Evolutionary conservation across 345 rosid species (phyloP).

Genomic region (Mangifera indica): DNA sequence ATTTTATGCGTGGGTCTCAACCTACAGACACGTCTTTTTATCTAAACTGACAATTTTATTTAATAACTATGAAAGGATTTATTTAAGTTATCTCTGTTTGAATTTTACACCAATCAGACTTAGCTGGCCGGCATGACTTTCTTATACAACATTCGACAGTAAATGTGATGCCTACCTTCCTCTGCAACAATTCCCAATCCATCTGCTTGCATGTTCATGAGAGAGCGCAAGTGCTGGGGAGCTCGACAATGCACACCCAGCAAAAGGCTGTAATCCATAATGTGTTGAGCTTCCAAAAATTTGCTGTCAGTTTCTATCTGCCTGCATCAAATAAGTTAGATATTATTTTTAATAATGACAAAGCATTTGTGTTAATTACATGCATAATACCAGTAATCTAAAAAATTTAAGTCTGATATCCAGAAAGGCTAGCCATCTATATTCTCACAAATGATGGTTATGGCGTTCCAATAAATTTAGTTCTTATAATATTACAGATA

Average conservation of each 20-base stretch:
- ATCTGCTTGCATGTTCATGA: conserved; percentile 43
- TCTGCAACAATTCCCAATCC: conserved; percentile 83
- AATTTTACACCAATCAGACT: not conserved
- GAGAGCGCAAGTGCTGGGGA: conserved; percentile 74
- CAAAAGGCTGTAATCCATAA: conserved; percentile 98
- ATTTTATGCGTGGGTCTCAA: not conserved
- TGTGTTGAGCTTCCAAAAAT: conserved; percentile 76
- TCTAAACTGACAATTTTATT: not conserved
- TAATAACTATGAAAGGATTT: conserved; percentile 10
- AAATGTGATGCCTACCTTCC: conserved; percentile 54
- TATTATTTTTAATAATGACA: too few relatives aligned
- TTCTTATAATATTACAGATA: not conserved
- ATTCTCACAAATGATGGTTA: conserved; percentile 11
- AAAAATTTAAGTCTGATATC: too few relatives aligned
- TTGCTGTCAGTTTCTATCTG: conserved; percentile 86
- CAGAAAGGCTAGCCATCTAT: conserved; percentile 11
- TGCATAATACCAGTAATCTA: too few relatives aligned
- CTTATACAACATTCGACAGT: not conserved
- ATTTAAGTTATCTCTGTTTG: not conserved
- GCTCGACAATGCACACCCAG: conserved; percentile 98
- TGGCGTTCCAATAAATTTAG: not conserved
- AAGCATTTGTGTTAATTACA: too few relatives aligned
- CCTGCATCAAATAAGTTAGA: conserved; percentile 32
- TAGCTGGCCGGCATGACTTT: not conserved
- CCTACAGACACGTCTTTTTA: not conserved